These are phyloP conservation scores for Salvia splendens DNA, from an alignment of 257 asterid genomes.

Conservation along the genomic window DNA sequence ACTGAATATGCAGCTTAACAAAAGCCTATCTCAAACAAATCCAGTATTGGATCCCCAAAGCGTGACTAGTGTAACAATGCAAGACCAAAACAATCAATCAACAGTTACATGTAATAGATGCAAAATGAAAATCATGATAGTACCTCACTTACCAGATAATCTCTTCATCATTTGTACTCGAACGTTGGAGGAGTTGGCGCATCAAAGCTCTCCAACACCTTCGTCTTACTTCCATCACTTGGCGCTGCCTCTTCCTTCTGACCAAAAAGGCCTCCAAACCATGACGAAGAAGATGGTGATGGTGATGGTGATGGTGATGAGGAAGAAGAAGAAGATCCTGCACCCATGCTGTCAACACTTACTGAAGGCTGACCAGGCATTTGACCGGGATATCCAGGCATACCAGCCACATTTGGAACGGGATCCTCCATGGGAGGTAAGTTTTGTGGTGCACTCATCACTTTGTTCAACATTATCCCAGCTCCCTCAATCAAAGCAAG, in stretches of 20 bases:
- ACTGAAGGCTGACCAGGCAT: conserved; percentile 67
- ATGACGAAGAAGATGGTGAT: conserved; percentile 56
- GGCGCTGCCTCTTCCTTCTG: conserved; percentile 56
- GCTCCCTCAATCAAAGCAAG: conserved; percentile 93
- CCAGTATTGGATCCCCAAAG: neutral
- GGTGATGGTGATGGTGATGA: conserved; percentile 42
- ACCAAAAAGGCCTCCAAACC: conserved; percentile 85
- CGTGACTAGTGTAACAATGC: neutral
- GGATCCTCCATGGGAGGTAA: conserved; percentile 71
- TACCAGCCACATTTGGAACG: conserved; percentile 49
- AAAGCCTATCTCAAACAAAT: conserved; percentile 11
- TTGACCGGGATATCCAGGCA: conserved; percentile 62
- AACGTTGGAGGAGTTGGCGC: conserved; percentile 88
- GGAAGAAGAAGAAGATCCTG: conserved; percentile 36
- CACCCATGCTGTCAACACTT: conserved; percentile 44
- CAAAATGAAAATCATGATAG: neutral
- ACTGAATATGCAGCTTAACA: conserved; percentile 8
- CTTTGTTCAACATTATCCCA: conserved; percentile 74
- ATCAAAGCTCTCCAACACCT: conserved; percentile 93
- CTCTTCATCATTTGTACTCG: conserved; percentile 63
- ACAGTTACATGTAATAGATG: conserved; percentile 1
- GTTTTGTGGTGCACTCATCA: conserved; percentile 55
- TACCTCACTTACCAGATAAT: conserved; percentile 36
- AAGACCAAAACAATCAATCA: conserved; percentile 2
- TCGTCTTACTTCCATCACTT: conserved; percentile 68